These are phyloP conservation scores for Blakeslea trispora DNA, from an alignment of 371 early-diverging fungal species.

Conservation along the genomic window DNA sequence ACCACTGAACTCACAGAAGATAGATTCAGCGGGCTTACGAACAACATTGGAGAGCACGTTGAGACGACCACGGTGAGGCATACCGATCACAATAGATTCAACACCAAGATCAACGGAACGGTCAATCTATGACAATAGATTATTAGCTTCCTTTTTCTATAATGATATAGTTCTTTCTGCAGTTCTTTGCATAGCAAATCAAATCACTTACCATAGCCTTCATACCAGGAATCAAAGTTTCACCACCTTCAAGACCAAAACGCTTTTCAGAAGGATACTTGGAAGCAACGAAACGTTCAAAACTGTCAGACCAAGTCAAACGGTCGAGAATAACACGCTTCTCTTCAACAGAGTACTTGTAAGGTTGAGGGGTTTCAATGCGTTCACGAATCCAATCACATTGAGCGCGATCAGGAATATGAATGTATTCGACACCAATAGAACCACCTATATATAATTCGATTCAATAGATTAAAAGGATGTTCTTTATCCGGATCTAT, in stretches of 20 bases:
- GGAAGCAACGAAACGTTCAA: constrained; percentile 93
- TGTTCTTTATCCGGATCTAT: too few relatives aligned
- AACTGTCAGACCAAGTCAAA: constrained; percentile 95
- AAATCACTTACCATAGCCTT: constrained; percentile 79
- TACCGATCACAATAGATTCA: constrained; percentile 94
- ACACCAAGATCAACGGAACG: constrained; percentile 91
- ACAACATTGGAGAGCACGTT: constrained; percentile 98
- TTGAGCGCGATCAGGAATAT: constrained; percentile 92
- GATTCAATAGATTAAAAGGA: neutral
- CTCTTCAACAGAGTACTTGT: constrained; percentile 82
- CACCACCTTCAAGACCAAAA: constrained; percentile 97
- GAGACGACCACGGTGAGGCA: constrained; percentile 98
- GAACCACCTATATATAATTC: constrained; percentile 54
- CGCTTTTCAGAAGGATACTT: constrained; percentile 97
- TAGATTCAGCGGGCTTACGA: constrained; percentile 96
- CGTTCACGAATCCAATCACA: constrained; percentile 96
- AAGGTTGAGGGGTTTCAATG: constrained; percentile 88
- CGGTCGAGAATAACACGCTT: constrained; percentile 93
- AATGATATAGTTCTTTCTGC: too few relatives aligned
- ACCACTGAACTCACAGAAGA: constrained; percentile 96
- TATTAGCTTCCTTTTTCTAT: neutral
- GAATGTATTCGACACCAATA: constrained; percentile 96
- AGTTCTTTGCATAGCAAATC: too few relatives aligned
- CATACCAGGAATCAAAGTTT: constrained; percentile 96
- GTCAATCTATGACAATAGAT: constrained; percentile 70